phyloP scores from a whole-genome alignment of 2,329 filamentous ascomycete species.

The Ceratocystis diversiconidia region DNA sequence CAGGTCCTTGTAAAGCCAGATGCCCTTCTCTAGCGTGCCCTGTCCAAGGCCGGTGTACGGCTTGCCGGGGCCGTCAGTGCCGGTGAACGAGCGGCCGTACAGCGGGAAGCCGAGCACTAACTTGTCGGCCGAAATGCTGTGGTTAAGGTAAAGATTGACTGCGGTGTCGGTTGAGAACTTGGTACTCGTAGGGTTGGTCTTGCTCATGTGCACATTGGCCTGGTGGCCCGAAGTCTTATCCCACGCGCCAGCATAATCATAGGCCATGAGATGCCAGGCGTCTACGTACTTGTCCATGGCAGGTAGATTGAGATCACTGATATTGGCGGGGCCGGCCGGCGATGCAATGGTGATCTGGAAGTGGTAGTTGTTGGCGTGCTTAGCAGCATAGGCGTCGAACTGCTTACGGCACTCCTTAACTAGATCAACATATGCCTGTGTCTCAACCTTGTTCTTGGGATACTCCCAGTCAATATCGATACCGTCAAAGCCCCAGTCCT shows the following conservation, averaged over 20 bases:
- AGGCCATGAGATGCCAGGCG: conserved; percentile 51
- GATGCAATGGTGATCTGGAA: conserved; percentile 39
- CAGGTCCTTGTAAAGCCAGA: conserved; percentile 71
- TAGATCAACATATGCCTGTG: conserved; percentile 30
- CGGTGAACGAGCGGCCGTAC: conserved; percentile 56
- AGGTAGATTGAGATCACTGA: conserved; percentile 35
- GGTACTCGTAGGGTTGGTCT: conserved; percentile 39
- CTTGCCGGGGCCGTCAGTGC: conserved; percentile 48
- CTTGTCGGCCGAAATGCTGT: conserved; percentile 46
- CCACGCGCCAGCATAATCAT: conserved; percentile 59
- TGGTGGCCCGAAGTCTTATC: conserved; percentile 49
- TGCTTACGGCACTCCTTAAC: conserved; percentile 31
- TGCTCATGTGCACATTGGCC: conserved; percentile 42
- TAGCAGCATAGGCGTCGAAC: conserved; percentile 31
- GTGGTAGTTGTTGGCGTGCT: conserved; percentile 30
- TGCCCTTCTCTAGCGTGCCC: conserved; percentile 53
- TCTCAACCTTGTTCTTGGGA: conserved; percentile 29
- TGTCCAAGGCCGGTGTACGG: conserved; percentile 47
- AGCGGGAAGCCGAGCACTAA: conserved; percentile 68
- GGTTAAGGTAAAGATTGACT: conserved; percentile 41
- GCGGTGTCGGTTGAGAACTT: conserved; percentile 56
- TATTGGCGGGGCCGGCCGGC: conserved; percentile 35
- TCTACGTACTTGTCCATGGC: conserved; percentile 45
- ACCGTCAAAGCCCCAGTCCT: conserved; percentile 49
- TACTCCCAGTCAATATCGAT: conserved; percentile 46